Conservation (phyloP, 1,284 basidiomycete species). For the Microbotryomycetes sp. region DNA sequence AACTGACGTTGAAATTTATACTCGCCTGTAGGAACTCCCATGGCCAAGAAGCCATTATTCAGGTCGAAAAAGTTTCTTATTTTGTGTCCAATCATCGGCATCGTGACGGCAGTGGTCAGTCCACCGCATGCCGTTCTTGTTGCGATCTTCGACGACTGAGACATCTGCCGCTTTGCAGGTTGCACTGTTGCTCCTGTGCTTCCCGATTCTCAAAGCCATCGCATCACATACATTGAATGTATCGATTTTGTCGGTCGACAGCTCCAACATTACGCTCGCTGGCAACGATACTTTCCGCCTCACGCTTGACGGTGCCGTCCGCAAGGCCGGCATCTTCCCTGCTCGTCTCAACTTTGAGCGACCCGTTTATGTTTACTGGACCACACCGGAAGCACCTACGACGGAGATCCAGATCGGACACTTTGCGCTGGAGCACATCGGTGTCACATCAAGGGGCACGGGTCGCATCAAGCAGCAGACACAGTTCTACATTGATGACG, state of each 20-base stretch:
- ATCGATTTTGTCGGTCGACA: conserved; percentile 37
- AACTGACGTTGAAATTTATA: too few relatives aligned
- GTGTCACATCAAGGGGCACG: conserved; percentile 39
- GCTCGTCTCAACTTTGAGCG: conserved; percentile 40
- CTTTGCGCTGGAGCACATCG: conserved; percentile 17
- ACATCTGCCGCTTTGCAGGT: conserved; percentile 10
- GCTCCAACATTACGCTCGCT: conserved; percentile 39
- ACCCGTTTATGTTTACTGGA: conserved; percentile 40
- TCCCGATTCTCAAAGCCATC: conserved; percentile 40
- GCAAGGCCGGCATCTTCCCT: conserved; percentile 43
- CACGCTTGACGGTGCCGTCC: conserved; percentile 38
- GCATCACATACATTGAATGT: conserved; percentile 41
- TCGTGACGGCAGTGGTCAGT: conserved; percentile 7
- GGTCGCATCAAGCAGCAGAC: conserved; percentile 42
- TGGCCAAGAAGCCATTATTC: conserved; percentile 24
- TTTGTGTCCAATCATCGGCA: conserved; percentile 17
- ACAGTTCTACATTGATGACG: conserved; percentile 38
- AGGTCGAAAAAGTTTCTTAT: conserved; percentile 14
- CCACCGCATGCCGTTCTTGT: too few relatives aligned
- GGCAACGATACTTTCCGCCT: conserved; percentile 39
- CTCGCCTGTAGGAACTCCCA: conserved; percentile 11
- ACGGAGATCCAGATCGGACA: conserved; percentile 38
- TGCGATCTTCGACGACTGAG: too few relatives aligned
- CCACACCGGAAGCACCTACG: conserved; percentile 34
- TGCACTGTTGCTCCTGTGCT: conserved; percentile 35